Percentiles rank a stretch among this genome's conserved stretches.
Evolutionary conservation across 495 filamentous ascomycete genomes (phyloP).

Genomic region (Cryomyces antarcticus): DNA sequence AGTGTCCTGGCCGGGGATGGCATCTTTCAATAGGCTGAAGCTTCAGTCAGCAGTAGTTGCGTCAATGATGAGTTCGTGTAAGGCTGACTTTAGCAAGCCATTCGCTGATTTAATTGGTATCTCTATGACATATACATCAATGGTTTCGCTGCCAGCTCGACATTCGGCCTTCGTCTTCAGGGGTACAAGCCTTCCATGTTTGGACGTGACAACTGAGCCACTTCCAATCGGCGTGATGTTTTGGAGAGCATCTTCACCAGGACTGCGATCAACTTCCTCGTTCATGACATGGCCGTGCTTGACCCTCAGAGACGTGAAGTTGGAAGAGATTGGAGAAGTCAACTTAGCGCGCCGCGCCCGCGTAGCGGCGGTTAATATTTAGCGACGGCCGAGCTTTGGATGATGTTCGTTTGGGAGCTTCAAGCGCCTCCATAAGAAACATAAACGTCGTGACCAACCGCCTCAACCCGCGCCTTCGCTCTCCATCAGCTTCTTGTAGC

Average conservation of each 20-base stretch:
- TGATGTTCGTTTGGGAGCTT: no score
- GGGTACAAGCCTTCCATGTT: not conserved
- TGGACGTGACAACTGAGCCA: not conserved
- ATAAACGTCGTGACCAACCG: no score
- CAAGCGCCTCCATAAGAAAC: no score
- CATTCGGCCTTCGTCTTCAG: not conserved
- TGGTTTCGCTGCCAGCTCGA: not conserved
- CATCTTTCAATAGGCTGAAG: conserved; percentile 22
- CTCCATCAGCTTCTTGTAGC: no score
- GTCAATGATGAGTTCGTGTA: not conserved
- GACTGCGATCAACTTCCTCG: not conserved
- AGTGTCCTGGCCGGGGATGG: conserved; percentile 34
- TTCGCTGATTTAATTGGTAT: not conserved
- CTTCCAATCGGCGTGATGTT: not conserved
- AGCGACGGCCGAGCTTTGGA: no score
- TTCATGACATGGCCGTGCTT: not conserved
- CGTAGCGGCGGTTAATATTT: no score
- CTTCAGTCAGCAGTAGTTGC: not conserved
- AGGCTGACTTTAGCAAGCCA: not conserved
- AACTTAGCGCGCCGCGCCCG: no score
- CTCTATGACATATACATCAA: not conserved
- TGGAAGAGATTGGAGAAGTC: no score
- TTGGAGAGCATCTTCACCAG: not conserved
- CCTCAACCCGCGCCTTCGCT: no score
- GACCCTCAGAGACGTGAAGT: no score